A percentile compares a stretch with the other conserved stretches of the same genome.
phyloP scores from a whole-genome alignment of 2,329 filamentous ascomycete genomes.

The Fusarium brevicatenulatum region DNA sequence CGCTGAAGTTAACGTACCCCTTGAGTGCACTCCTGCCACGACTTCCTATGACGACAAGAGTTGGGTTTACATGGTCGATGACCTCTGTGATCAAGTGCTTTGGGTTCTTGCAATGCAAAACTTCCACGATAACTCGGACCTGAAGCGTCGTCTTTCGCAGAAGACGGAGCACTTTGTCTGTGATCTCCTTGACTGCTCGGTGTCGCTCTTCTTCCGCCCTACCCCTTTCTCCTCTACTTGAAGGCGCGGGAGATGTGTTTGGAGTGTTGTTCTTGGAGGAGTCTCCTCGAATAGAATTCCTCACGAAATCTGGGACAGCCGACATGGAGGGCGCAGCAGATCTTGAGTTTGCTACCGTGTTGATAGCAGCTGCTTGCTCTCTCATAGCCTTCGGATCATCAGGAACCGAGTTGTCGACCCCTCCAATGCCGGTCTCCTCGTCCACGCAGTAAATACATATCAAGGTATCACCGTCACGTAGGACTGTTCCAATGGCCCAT shows the following conservation, averaged over 20 bases:
- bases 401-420: conserved; percentile 64
- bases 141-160: conserved; percentile 92
- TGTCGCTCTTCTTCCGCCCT: conserved; percentile 82
- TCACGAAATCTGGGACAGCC: conserved; percentile 49
- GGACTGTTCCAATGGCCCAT: conserved; percentile 95
- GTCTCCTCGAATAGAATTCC: conserved; percentile 45
- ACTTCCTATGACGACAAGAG: conserved; percentile 91
- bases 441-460: conserved; percentile 94
- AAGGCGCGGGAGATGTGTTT: conserved; percentile 60
- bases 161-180: conserved; percentile 83
- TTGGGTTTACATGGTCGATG: conserved; percentile 92
- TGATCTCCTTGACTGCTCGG: conserved; percentile 84
- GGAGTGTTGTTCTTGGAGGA: conserved; percentile 50
- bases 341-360: conserved; percentile 65
- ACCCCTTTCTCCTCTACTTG: conserved; percentile 60
- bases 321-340: conserved; percentile 45
- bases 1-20: conserved; percentile 69
- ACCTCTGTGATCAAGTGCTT: conserved; percentile 97
- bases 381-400: conserved; percentile 80
- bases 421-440: conserved; percentile 76
- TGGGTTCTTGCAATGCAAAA: conserved; percentile 97
- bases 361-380: conserved; percentile 78
- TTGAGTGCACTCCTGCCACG: conserved; percentile 92
- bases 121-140: conserved; percentile 92
- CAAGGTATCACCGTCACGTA: conserved; percentile 93